Evolutionary conservation across 331 rosid genomes (phyloP).

Genomic region (Cydonia oblonga): DNA sequence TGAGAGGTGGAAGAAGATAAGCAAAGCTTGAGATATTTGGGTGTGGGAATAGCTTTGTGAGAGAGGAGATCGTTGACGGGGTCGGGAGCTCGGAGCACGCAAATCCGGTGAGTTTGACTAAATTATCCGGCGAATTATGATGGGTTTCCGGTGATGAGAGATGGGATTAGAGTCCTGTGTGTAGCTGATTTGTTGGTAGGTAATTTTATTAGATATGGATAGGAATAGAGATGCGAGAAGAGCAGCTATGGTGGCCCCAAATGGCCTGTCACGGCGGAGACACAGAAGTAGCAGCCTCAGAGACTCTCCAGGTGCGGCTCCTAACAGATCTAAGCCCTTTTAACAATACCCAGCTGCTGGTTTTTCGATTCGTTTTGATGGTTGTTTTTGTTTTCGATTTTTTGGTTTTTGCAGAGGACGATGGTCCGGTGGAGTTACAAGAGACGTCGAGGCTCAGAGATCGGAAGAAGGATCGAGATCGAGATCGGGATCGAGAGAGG

Average conservation of each 20-base stretch:
- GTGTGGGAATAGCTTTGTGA: constrained; percentile 1
- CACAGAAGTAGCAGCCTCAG: constrained; percentile 63
- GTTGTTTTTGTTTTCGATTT: background rate
- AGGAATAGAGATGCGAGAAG: constrained; percentile 81
- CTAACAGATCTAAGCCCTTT: constrained; percentile 48
- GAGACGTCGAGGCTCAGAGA: constrained; percentile 82
- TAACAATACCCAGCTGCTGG: background rate
- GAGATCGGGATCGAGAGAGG: constrained; percentile 21
- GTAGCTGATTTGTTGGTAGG: constrained; percentile 26
- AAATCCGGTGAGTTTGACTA: constrained; percentile 10
- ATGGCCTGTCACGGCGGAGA: constrained; percentile 68
- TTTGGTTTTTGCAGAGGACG: constrained; percentile 51
- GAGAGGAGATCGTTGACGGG: background rate
- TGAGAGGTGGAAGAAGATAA: constrained; percentile 27
- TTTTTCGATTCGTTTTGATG: constrained; percentile 12
- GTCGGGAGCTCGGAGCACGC: background rate
- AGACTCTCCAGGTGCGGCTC: constrained; percentile 81
- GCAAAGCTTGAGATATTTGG: constrained; percentile 39
- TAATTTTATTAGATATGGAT: constrained; percentile 51
- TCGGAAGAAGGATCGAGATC: constrained; percentile 86
- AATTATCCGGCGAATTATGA: constrained; percentile 28
- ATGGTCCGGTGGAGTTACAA: constrained; percentile 63
- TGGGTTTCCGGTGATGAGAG: constrained; percentile 32
- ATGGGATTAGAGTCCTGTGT: constrained; percentile 30
- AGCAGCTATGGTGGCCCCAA: constrained; percentile 47